phyloP scores from a whole-genome alignment of 2,329 filamentous ascomycete genomes.

The Colletotrichum higginsianum region DNA sequence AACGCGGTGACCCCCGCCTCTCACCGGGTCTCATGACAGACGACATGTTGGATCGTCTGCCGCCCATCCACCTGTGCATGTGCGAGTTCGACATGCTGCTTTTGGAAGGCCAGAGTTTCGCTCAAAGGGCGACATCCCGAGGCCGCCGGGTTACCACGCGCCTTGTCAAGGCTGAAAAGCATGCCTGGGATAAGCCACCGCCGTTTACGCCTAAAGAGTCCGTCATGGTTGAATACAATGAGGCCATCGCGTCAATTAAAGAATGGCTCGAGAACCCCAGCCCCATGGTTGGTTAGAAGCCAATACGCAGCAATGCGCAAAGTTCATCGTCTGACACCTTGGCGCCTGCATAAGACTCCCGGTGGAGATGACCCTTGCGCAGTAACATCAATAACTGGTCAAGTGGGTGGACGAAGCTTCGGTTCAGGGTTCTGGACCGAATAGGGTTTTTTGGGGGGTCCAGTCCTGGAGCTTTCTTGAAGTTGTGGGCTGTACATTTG shows the following conservation, averaged over 20 bases:
- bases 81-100: slow-evolving; percentile 79
- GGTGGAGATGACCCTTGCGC: neutral
- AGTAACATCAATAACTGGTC: neutral
- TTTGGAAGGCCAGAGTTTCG: slow-evolving; percentile 72
- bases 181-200: slow-evolving; percentile 65
- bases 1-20: slow-evolving; percentile 68
- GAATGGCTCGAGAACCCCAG: slow-evolving; percentile 50
- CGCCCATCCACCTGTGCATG: slow-evolving; percentile 70
- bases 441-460: neutral
- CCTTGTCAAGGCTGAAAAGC: slow-evolving; percentile 62
- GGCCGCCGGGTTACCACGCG: slow-evolving; percentile 52
- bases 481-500: neutral
- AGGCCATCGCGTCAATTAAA: slow-evolving; percentile 58
- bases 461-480: neutral
- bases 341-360: neutral
- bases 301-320: neutral
- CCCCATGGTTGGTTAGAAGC: neutral
- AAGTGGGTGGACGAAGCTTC: neutral
- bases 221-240: slow-evolving; percentile 62
- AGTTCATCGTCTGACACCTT: slow-evolving; percentile 7
- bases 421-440: neutral
- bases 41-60: slow-evolving; percentile 65
- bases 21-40: slow-evolving; percentile 72
- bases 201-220: slow-evolving; percentile 61
- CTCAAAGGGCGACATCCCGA: slow-evolving; percentile 65